These are phyloP conservation scores for Candida stauntonica DNA, from an alignment of 805 yeast genomes.

Conservation along the genomic window DNA sequence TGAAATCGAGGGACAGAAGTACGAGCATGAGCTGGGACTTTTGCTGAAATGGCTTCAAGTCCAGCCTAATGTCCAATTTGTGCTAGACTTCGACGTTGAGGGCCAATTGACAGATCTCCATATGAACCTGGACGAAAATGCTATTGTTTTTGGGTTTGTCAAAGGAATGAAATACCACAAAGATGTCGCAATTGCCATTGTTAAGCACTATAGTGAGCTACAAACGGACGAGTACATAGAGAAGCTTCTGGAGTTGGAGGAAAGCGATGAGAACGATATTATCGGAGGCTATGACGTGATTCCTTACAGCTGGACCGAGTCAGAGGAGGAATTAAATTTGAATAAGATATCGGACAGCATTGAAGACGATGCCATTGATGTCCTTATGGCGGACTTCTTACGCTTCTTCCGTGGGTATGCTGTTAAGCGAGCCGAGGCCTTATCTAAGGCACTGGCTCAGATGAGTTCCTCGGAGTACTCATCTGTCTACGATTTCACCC, in stretches of 20 bases:
- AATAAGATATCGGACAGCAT: slow-evolving; percentile 13
- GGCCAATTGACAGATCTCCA: slow-evolving; percentile 19
- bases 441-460: slow-evolving; percentile 3
- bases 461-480: slow-evolving; percentile 7
- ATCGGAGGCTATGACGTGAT: slow-evolving; percentile 20
- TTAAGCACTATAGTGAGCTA: slow-evolving; percentile 11
- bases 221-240: slow-evolving; percentile 12
- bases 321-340: slow-evolving; percentile 18
- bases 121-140: slow-evolving; percentile 30
- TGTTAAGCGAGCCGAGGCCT: slow-evolving; percentile 2
- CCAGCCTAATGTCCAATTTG: slow-evolving; percentile 38
- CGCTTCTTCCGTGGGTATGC: slow-evolving; percentile 19
- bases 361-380: slow-evolving; percentile 19
- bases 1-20: slow-evolving; percentile 9
- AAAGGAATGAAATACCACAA: slow-evolving; percentile 20
- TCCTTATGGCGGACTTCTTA: slow-evolving; percentile 19
- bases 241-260: slow-evolving; percentile 18
- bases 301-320: slow-evolving; percentile 17
- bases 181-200: slow-evolving; percentile 19
- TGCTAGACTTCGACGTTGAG: slow-evolving; percentile 21
- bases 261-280: slow-evolving; percentile 19
- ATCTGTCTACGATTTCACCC: slow-evolving; percentile 16
- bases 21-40: slow-evolving; percentile 20
- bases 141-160: slow-evolving; percentile 30
- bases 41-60: slow-evolving; percentile 35